These are phyloP conservation scores for Saturnispora ahearnii DNA, from an alignment of 805 yeast genomes.

Conservation along the genomic window DNA sequence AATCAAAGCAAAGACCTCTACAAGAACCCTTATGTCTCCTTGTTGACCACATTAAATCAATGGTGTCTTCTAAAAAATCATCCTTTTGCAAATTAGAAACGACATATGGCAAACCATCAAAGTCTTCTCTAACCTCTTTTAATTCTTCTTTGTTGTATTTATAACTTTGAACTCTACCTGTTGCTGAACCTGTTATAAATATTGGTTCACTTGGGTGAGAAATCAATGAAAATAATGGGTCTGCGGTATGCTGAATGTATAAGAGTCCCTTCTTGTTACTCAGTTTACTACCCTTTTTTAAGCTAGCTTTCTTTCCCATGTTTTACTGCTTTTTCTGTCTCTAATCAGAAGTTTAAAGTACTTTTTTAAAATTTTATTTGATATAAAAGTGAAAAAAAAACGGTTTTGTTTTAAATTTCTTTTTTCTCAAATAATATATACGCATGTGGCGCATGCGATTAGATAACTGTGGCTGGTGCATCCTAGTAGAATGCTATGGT, in stretches of 20 bases:
- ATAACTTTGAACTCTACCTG: constrained; percentile 64
- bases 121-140: constrained; percentile 24
- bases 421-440: too few relatives aligned
- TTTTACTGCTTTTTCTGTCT: not conserved
- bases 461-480: too few relatives aligned
- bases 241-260: constrained; percentile 37
- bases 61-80: constrained; percentile 20
- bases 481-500: too few relatives aligned
- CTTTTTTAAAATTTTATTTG: too few relatives aligned
- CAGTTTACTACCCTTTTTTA: constrained; percentile 10
- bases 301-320: constrained; percentile 8
- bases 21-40: constrained; percentile 87
- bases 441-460: too few relatives aligned
- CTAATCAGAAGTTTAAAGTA: too few relatives aligned
- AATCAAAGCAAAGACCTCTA: constrained; percentile 59
- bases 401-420: too few relatives aligned
- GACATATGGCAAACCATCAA: constrained; percentile 27
- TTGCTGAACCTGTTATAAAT: constrained; percentile 64
- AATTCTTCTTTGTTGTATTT: constrained; percentile 45
- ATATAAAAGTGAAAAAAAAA: too few relatives aligned
- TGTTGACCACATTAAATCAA: constrained; percentile 62
- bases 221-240: constrained; percentile 67
- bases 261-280: constrained; percentile 29
- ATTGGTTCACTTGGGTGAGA: constrained; percentile 70
- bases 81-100: constrained; percentile 21